Evolutionary conservation across 768 basidiomycete species (phyloP).

Genomic region (Tephrocybe sp.): DNA sequence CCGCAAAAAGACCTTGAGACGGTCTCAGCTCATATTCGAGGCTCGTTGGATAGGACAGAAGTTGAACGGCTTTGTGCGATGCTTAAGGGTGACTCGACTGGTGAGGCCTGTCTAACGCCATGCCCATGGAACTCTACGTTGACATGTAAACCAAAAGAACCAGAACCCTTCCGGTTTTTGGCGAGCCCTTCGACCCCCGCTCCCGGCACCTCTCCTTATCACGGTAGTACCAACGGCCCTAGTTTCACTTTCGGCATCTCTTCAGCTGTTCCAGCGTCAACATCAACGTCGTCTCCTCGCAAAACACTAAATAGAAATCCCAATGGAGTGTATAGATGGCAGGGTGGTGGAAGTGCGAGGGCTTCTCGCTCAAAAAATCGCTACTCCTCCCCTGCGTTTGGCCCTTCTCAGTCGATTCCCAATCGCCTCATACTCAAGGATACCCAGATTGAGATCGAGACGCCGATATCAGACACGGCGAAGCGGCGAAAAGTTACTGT

Average conservation of each 20-base stretch:
- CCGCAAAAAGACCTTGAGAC: slow-evolving; percentile 47
- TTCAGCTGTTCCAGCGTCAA: slow-evolving; percentile 6
- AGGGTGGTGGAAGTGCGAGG: slow-evolving; percentile 75
- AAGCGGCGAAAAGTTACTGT: slow-evolving; percentile 65
- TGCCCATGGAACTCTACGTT: slow-evolving; percentile 1
- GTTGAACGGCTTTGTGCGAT: slow-evolving; percentile 23
- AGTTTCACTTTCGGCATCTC: slow-evolving; percentile 20
- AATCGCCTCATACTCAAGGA: slow-evolving; percentile 39
- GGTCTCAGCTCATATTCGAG: slow-evolving; percentile 11
- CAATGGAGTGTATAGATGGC: slow-evolving; percentile 72
- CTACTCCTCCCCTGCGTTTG: slow-evolving; percentile 73
- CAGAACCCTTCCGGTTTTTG: slow-evolving; percentile 66
- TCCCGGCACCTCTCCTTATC: slow-evolving; percentile 35
- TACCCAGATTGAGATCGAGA: slow-evolving; percentile 31
- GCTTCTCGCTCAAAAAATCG: slow-evolving; percentile 53
- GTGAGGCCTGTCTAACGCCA: slow-evolving; percentile 26
- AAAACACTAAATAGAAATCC: slow-evolving; percentile 68
- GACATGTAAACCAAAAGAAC: slow-evolving; percentile 24
- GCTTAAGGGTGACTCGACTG: slow-evolving; percentile 50
- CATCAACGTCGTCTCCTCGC: slow-evolving; percentile 38
- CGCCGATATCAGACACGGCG: slow-evolving; percentile 43
- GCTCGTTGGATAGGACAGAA: slow-evolving; percentile 8
- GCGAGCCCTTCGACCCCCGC: slow-evolving; percentile 40
- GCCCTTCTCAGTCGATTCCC: slow-evolving; percentile 47
- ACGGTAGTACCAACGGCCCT: slow-evolving; percentile 17